Evolutionary conservation across 257 asterid genomes (phyloP).

Genomic region (Cynanchum wilfordii): DNA sequence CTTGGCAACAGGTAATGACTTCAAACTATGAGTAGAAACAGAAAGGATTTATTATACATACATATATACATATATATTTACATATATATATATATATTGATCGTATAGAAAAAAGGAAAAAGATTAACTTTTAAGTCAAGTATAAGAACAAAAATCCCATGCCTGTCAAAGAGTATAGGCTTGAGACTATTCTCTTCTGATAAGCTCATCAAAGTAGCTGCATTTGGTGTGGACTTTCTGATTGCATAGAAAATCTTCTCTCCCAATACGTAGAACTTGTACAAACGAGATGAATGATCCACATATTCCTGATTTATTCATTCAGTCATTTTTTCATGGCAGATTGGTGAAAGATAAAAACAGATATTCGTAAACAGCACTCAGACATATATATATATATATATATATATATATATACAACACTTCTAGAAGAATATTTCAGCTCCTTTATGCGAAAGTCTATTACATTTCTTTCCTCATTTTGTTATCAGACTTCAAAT

Average conservation of each 20-base stretch:
- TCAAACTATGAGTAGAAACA: conserved; percentile 53
- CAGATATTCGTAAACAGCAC: neutral
- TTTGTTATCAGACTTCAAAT: neutral
- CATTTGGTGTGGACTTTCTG: conserved; percentile 86
- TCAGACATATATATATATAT: too few relatives aligned
- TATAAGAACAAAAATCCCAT: conserved; percentile 17
- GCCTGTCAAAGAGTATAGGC: conserved; percentile 91
- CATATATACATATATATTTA: neutral
- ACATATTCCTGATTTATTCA: conserved; percentile 74
- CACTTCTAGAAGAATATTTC: neutral
- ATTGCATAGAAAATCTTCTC: conserved; percentile 63
- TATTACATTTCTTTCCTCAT: neutral
- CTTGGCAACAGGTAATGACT: conserved; percentile 69
- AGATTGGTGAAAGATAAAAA: neutral
- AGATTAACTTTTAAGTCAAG: conserved; percentile 6
- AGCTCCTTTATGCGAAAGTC: neutral
- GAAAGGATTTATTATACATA: conserved; percentile 9
- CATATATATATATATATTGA: neutral
- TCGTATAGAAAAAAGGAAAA: neutral
- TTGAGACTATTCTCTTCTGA: conserved; percentile 45
- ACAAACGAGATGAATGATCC: conserved; percentile 82
- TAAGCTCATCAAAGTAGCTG: conserved; percentile 54
- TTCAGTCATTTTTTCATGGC: conserved; percentile 5
- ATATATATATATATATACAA: too few relatives aligned
- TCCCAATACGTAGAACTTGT: conserved; percentile 89